A percentile compares a stretch with the other conserved stretches of the same genome.
Conservation (phyloP, 441 rosid genomes). For the Erodium texanum region DNA sequence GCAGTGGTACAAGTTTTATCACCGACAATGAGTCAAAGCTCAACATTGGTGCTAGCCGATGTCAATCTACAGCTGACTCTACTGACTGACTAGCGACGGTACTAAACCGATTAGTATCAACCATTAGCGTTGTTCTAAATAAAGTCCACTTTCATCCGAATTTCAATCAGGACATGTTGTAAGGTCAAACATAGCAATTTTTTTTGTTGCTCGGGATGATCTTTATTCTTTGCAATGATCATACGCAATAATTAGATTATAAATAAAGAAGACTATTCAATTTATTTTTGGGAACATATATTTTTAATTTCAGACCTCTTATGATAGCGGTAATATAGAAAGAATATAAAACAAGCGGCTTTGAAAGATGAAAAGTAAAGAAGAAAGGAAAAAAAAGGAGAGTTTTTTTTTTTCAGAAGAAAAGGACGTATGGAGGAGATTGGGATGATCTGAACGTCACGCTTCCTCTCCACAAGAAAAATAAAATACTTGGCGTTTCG, state of each 20-base stretch:
- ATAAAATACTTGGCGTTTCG: conserved; percentile 18
- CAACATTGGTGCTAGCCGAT: too few species aligned
- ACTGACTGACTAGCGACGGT: too few species aligned
- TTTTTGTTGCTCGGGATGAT: too few species aligned
- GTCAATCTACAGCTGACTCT: too few species aligned
- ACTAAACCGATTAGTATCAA: too few species aligned
- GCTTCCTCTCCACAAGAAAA: conserved; percentile 10
- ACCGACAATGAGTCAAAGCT: too few species aligned
- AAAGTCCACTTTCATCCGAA: too few species aligned
- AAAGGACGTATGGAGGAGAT: conserved; percentile 16
- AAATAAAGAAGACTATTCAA: not conserved
- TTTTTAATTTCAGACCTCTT: not conserved
- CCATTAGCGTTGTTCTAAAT: too few species aligned
- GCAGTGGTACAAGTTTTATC: too few species aligned
- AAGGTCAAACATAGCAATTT: too few species aligned
- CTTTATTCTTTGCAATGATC: too few species aligned
- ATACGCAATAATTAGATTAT: not conserved
- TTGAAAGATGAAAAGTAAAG: conserved; percentile 5
- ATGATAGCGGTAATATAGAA: not conserved
- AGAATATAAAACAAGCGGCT: conserved; percentile 6
- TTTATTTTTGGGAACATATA: not conserved
- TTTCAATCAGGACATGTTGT: too few species aligned
- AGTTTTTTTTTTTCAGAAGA: not conserved
- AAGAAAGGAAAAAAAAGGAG: not conserved
- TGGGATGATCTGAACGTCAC: conserved; percentile 19